Conservation (phyloP, 2,329 filamentous ascomycete genomes). For the Pseudomassariella vexata region DNA sequence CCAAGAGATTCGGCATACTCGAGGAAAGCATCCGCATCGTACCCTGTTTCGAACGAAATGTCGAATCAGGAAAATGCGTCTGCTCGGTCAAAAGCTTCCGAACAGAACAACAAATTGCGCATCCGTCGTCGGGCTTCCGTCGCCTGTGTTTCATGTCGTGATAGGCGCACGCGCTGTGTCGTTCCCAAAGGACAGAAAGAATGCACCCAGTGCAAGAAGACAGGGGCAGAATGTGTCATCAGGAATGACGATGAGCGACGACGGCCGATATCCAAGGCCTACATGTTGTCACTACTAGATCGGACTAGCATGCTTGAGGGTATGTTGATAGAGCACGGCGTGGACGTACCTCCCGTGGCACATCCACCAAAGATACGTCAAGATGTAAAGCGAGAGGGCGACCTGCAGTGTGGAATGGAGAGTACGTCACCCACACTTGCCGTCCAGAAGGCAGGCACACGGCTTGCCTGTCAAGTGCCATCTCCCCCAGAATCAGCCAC, state of each 20-base stretch:
- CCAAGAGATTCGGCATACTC: too few species aligned
- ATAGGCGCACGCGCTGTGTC: slow-evolving; percentile 42
- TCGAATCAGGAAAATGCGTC: slow-evolving; percentile 27
- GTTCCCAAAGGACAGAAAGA: slow-evolving; percentile 44
- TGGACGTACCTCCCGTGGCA: slow-evolving; percentile 41
- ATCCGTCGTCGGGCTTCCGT: slow-evolving; percentile 44
- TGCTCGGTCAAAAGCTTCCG: slow-evolving; percentile 19
- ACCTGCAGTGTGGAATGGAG: too few species aligned
- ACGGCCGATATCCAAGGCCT: slow-evolving; percentile 51
- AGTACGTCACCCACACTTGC: too few species aligned
- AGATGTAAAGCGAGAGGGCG: too few species aligned
- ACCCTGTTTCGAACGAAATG: slow-evolving; percentile 16
- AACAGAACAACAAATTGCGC: slow-evolving; percentile 27
- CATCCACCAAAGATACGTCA: slow-evolving; percentile 48
- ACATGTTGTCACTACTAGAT: slow-evolving; percentile 51
- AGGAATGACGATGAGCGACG: slow-evolving; percentile 52
- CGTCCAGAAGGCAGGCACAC: too few species aligned
- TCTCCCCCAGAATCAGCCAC: slow-evolving; percentile 3
- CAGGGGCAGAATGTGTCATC: slow-evolving; percentile 46
- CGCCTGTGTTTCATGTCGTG: slow-evolving; percentile 48
- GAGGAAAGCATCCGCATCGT: slow-evolving; percentile 8
- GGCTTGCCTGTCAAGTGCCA: too few species aligned
- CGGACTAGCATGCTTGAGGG: slow-evolving; percentile 45
- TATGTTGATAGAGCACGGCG: slow-evolving; percentile 44
- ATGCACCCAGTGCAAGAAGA: slow-evolving; percentile 47